These are phyloP conservation scores for Chalciporus pseudorubinellus DNA, from an alignment of 768 basidiomycete genomes.

Conservation along the genomic window DNA sequence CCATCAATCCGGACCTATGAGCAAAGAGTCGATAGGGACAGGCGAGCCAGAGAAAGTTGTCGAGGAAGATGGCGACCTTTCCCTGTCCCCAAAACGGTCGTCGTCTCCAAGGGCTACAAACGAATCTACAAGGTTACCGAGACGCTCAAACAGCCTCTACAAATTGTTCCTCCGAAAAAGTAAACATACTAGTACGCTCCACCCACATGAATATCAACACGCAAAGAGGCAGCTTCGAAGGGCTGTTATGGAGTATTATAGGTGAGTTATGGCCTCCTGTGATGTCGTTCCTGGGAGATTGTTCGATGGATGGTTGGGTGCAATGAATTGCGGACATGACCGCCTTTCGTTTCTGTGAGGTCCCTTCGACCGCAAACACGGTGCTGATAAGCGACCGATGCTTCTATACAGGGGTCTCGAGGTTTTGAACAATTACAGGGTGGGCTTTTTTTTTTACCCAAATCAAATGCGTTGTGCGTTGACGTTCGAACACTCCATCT, in stretches of 20 bases:
- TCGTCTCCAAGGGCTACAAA: not conserved
- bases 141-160: not conserved
- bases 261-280: conserved; percentile 36
- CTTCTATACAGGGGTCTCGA: conserved; percentile 61
- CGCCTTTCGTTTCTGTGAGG: too few species aligned
- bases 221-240: conserved; percentile 86
- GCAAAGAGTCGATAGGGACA: not conserved
- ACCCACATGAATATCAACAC: conserved; percentile 77
- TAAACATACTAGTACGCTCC: conserved; percentile 31
- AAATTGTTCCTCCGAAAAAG: not conserved
- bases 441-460: conserved; percentile 28
- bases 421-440: conserved; percentile 85
- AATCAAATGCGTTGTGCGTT: not conserved
- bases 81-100: not conserved
- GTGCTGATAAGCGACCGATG: conserved; percentile 9
- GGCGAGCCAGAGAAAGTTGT: not conserved
- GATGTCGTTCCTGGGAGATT: not conserved
- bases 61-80: not conserved
- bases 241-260: conserved; percentile 82
- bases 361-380: not conserved
- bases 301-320: not conserved
- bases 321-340: too few species aligned
- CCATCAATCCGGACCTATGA: not conserved
- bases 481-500: not conserved
- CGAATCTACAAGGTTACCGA: not conserved